Evolutionary conservation across 1,284 basidiomycete genomes (phyloP).

Genomic region (Taiwanofungus camphoratus): DNA sequence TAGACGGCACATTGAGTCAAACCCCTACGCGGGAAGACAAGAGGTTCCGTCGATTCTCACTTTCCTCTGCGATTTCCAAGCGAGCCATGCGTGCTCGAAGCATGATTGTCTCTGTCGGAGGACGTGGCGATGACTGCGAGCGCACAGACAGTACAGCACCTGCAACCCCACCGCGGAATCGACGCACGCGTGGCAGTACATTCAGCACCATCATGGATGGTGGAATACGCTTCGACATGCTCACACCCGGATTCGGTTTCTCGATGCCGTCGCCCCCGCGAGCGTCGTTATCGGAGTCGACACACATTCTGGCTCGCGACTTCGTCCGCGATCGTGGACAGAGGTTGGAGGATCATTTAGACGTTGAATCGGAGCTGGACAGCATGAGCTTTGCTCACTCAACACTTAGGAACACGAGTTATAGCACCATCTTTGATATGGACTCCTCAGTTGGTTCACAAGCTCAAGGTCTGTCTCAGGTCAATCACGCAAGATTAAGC

Average conservation of each 20-base stretch:
- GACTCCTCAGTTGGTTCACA: background rate
- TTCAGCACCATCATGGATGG: slow-evolving; percentile 15
- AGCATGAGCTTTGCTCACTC: slow-evolving; percentile 30
- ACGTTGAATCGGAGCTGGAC: slow-evolving; percentile 24
- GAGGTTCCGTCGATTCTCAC: slow-evolving; percentile 24
- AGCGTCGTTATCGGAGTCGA: background rate
- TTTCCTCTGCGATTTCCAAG: slow-evolving; percentile 25
- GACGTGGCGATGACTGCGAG: slow-evolving; percentile 9
- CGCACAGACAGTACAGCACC: background rate
- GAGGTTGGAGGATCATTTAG: too few species aligned
- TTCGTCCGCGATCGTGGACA: background rate
- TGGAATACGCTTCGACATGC: slow-evolving; percentile 15
- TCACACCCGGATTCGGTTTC: slow-evolving; percentile 9
- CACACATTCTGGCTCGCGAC: slow-evolving; percentile 9
- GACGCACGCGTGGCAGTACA: slow-evolving; percentile 1
- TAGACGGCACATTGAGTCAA: too few species aligned
- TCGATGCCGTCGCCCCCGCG: background rate
- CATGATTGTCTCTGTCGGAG: slow-evolving; percentile 13
- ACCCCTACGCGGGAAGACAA: slow-evolving; percentile 13
- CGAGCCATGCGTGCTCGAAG: slow-evolving; percentile 17
- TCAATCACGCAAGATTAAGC: background rate
- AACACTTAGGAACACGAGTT: background rate
- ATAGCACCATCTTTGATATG: background rate
- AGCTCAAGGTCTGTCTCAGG: too few species aligned
- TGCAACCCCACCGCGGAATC: background rate